Base-by-base conservation (phyloP, 768 basidiomycete species). In the Mycena maculata region DNA sequence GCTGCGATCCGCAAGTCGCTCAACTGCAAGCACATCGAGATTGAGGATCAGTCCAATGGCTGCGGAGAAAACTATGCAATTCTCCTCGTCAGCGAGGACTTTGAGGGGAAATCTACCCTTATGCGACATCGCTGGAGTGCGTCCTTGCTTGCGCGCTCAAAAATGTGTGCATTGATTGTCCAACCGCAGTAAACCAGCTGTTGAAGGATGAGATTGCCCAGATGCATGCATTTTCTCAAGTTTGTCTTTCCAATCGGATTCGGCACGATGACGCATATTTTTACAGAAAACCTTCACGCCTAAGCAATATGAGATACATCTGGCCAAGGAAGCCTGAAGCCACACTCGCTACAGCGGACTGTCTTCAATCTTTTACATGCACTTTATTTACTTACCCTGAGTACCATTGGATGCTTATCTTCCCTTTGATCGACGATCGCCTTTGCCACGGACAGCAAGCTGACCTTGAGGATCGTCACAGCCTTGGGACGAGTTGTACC, bases 191-290 rank as follows among this genome's bases (percentile, higher is more conserved):
- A 63, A 94, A 95, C 72, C 90, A 93, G 25, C 73, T 90, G 11
- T 75, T 95, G 73, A 94, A 92, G 79, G 80, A 79, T 2, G 83
- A 94, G 71, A 94, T 95, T 62, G 82, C 90, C 0, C 87, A 90
- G 62, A 90, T 95, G 86, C 93, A 95, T 72, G 93, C 94, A 6
- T 95, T 95, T 78, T 93, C 93, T 16, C 93, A 95, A 88, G 94
- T 93, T 70, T 57, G 79, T 60, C 15, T 38, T 7, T 38, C 20
- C 20, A 27, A 12, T 13, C 54, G 31, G 16, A 25, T 52, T 57
- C 31, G 27, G 23, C 60, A 30, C 60, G 16, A 33, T 50, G 45
- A 30, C 38, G 31, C 16, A 42, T 25, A 62, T 6, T 16, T 42
- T 47, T 49, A 8, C 66, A 93, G 92, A 92, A 90, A 88, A 89